Evolutionary conservation across 2,329 filamentous ascomycete genomes (phyloP).

Genomic region (Meredithiella fracta): DNA sequence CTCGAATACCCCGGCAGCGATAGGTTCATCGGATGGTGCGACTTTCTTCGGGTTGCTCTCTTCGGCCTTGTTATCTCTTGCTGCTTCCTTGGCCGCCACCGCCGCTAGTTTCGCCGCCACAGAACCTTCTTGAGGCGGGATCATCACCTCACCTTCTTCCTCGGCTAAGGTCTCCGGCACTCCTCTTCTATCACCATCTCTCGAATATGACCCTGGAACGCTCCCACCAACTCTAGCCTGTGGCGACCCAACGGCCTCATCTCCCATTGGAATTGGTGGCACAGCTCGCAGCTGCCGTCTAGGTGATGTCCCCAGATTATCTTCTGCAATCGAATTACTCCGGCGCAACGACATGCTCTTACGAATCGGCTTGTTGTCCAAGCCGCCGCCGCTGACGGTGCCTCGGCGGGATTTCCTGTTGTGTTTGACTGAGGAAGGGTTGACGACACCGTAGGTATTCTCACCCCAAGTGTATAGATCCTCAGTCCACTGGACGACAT

Average conservation of each 20-base stretch:
- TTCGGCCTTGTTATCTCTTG: too few species aligned
- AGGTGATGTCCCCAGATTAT: slow-evolving; percentile 4
- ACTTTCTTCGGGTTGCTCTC: not conserved
- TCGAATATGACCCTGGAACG: not conserved
- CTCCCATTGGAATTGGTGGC: slow-evolving; percentile 6
- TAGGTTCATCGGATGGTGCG: too few species aligned
- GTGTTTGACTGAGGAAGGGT: slow-evolving; percentile 22
- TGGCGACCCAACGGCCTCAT: not conserved
- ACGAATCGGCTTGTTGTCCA: slow-evolving; percentile 1
- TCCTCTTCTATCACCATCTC: not conserved
- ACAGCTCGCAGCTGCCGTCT: slow-evolving; percentile 8
- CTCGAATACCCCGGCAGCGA: too few species aligned
- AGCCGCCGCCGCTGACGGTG: slow-evolving; percentile 6
- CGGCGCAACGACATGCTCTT: slow-evolving; percentile 4
- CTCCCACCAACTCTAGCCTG: not conserved
- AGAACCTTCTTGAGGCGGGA: not conserved
- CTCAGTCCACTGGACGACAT: slow-evolving; percentile 74
- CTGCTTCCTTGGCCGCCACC: not conserved
- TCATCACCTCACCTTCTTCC: not conserved
- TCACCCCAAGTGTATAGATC: slow-evolving; percentile 72
- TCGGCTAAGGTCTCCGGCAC: not conserved
- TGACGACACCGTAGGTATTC: slow-evolving; percentile 67
- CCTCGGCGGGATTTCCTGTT: slow-evolving; percentile 9
- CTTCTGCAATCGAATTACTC: slow-evolving; percentile 7
- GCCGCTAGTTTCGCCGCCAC: not conserved